Percentiles rank a stretch among this genome's conserved stretches.
Evolutionary conservation across 2,329 filamentous ascomycete species (phyloP).

Genomic region (Penicillium sp.): DNA sequence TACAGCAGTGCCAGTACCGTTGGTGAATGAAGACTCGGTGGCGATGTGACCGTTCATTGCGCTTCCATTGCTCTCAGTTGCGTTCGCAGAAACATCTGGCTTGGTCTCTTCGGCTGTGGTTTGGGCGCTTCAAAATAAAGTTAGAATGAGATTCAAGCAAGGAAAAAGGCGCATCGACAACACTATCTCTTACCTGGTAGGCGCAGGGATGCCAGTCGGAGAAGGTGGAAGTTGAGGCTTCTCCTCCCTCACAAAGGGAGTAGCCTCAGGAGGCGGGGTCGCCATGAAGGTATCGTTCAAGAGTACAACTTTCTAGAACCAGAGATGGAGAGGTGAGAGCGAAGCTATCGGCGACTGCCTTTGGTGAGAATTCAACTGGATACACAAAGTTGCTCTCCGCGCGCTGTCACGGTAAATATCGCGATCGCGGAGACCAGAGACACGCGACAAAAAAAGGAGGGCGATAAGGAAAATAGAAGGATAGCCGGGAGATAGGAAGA

Average conservation of each 20-base stretch:
- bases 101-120: constrained; percentile 24
- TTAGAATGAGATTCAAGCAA: constrained; percentile 9
- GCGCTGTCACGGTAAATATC: constrained; percentile 31
- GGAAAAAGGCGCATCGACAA: not conserved
- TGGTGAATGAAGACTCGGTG: constrained; percentile 22
- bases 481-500: constrained; percentile 27
- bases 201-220: constrained; percentile 30
- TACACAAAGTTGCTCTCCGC: constrained; percentile 26
- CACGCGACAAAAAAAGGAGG: constrained; percentile 18
- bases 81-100: constrained; percentile 15
- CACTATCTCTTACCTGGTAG: constrained; percentile 28
- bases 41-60: constrained; percentile 30
- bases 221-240: constrained; percentile 39
- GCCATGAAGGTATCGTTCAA: constrained; percentile 33
- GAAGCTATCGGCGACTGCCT: constrained; percentile 23
- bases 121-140: constrained; percentile 18
- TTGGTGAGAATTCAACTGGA: constrained; percentile 30
- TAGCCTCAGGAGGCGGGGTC: constrained; percentile 41
- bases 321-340: constrained; percentile 15
- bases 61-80: constrained; percentile 12
- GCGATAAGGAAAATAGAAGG: constrained; percentile 16
- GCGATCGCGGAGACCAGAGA: constrained; percentile 20
- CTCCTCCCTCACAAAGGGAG: constrained; percentile 37
- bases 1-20: constrained; percentile 25
- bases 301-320: constrained; percentile 15